phyloP scores from a whole-genome alignment of 1,284 basidiomycete genomes.

The Schizopora paradoxa region DNA sequence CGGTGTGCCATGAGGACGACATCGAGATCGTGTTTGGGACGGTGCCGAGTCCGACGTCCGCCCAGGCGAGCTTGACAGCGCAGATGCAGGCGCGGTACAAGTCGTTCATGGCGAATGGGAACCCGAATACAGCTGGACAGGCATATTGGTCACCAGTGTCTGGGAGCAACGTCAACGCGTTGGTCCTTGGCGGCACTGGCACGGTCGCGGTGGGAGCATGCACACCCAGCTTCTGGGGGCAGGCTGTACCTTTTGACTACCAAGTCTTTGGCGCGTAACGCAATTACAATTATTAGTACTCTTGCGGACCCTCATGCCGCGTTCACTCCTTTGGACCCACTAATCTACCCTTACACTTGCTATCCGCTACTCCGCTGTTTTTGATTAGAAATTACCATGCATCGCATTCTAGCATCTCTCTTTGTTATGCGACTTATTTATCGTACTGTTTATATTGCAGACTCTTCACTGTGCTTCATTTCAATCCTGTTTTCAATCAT shows the following conservation, averaged over 20 bases:
- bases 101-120: slow-evolving; percentile 56
- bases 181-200: slow-evolving; percentile 52
- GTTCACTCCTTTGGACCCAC: too few species aligned
- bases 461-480: too few species aligned
- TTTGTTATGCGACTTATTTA: too few species aligned
- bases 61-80: slow-evolving; percentile 50
- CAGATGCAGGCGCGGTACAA: slow-evolving; percentile 66
- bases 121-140: slow-evolving; percentile 45
- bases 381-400: too few species aligned
- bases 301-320: too few species aligned
- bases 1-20: slow-evolving; percentile 71
- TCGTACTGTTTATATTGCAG: too few species aligned
- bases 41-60: slow-evolving; percentile 46
- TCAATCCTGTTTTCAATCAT: too few species aligned
- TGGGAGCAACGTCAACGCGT: slow-evolving; percentile 42
- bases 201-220: slow-evolving; percentile 50
- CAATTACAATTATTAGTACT: too few species aligned
- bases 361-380: too few species aligned
- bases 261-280: slow-evolving; percentile 41
- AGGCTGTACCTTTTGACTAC: slow-evolving; percentile 60
- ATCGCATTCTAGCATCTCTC: too few species aligned
- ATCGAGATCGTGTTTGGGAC: slow-evolving; percentile 77
- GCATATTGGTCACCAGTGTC: slow-evolving; percentile 49
- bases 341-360: too few species aligned
- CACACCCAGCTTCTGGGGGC: slow-evolving; percentile 60